phyloP scores from a whole-genome alignment of 257 asterid genomes.

The Linaria vulgaris region DNA sequence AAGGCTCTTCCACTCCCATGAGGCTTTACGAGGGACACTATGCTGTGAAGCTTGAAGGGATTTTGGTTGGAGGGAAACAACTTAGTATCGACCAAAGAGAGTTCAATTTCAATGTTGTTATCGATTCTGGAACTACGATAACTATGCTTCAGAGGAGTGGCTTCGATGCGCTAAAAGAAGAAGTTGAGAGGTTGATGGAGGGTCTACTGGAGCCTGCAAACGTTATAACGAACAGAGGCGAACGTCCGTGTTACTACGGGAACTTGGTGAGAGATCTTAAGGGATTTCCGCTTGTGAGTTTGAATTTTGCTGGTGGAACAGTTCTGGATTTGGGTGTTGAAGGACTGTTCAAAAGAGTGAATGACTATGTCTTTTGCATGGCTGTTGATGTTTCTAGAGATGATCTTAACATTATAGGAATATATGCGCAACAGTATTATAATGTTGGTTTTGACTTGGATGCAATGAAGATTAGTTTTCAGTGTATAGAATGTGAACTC shows the following conservation, averaged over 20 bases:
- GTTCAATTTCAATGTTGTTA: neutral
- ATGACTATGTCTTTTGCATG: constrained; percentile 1
- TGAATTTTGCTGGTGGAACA: neutral
- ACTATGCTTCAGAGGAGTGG: neutral
- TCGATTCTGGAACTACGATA: constrained; percentile 5
- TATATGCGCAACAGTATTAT: constrained; percentile 12
- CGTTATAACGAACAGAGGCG: neutral
- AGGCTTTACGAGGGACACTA: neutral
- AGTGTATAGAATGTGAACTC: constrained; percentile 11
- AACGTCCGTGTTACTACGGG: constrained; percentile 6
- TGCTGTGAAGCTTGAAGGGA: constrained; percentile 20
- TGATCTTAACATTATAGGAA: neutral
- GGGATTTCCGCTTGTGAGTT: constrained; percentile 19
- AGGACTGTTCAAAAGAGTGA: neutral
- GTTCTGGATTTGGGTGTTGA: constrained; percentile 6
- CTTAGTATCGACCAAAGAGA: neutral
- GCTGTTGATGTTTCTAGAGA: neutral
- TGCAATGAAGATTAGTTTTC: constrained; percentile 16
- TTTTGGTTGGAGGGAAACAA: neutral
- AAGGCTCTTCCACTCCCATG: constrained; percentile 28
- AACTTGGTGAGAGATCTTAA: constrained; percentile 14
- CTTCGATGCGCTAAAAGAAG: neutral
- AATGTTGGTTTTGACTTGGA: constrained; percentile 17
- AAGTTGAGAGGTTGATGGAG: constrained; percentile 1
- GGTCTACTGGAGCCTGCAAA: neutral